Conservation (phyloP, 2,329 filamentous ascomycete genomes). For the Trichoderma sp. region DNA sequence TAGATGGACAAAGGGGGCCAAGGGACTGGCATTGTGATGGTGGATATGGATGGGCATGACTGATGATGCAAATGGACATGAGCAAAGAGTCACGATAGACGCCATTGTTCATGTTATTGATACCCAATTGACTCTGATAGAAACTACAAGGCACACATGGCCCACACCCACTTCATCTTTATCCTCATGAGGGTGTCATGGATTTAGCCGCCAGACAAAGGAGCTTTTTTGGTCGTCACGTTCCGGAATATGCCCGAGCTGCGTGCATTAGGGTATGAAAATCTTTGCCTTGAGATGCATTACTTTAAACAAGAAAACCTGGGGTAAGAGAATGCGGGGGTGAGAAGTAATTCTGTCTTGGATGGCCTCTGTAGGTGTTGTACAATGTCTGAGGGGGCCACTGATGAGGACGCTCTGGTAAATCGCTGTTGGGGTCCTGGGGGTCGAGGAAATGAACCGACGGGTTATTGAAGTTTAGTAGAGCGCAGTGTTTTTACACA, state of each 20-base stretch:
- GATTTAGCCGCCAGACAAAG: slow-evolving; percentile 11
- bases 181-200: not conserved
- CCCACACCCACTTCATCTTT: too few species aligned
- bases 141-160: too few species aligned
- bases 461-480: slow-evolving; percentile 14
- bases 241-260: not conserved
- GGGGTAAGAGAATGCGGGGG: not conserved
- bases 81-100: not conserved
- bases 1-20: slow-evolving; percentile 50
- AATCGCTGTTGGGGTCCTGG: not conserved
- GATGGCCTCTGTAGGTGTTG: not conserved
- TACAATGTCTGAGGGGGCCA: not conserved
- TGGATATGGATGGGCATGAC: not conserved
- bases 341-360: not conserved
- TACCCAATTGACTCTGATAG: not conserved
- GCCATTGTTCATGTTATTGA: not conserved
- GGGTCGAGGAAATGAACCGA: not conserved
- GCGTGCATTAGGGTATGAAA: not conserved
- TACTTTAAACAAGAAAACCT: too few species aligned
- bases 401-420: not conserved
- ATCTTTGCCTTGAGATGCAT: not conserved
- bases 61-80: not conserved
- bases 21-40: slow-evolving; percentile 39
- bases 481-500: too few species aligned
- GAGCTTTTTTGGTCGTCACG: not conserved